Percentiles rank a stretch among this genome's conserved stretches.
phyloP scores from a whole-genome alignment of 2,329 filamentous ascomycete species.

The Monilinia laxa region DNA sequence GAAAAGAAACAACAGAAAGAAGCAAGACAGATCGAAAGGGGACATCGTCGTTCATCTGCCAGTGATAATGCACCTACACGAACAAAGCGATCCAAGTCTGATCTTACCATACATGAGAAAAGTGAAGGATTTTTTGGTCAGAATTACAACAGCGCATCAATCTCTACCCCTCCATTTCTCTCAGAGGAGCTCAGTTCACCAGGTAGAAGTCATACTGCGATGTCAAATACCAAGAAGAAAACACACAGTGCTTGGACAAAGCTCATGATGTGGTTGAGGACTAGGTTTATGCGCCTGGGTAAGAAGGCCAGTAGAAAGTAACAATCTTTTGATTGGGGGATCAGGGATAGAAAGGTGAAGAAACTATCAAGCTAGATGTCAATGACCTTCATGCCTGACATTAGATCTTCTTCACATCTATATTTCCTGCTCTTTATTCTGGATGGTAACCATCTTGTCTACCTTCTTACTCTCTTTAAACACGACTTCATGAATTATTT shows the following conservation, averaged over 20 bases:
- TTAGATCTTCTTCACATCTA: background rate
- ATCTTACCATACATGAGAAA: conserved; percentile 32
- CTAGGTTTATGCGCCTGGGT: conserved; percentile 49
- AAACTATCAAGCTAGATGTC: background rate
- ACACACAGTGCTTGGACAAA: conserved; percentile 62
- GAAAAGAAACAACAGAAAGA: conserved; percentile 60
- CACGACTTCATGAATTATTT: conserved; percentile 14
- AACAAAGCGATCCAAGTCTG: conserved; percentile 43
- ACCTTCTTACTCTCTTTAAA: conserved; percentile 20
- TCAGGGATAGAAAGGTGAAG: background rate
- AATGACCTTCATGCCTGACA: background rate
- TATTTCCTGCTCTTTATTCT: background rate
- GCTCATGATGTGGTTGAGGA: conserved; percentile 64
- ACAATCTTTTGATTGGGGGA: background rate
- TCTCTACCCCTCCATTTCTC: conserved; percentile 19
- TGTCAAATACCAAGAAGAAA: conserved; percentile 50
- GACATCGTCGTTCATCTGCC: conserved; percentile 39
- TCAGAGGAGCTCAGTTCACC: conserved; percentile 15
- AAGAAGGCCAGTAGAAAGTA: conserved; percentile 26
- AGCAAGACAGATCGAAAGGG: conserved; percentile 51
- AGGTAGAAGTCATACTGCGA: conserved; percentile 11
- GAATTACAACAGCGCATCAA: conserved; percentile 28
- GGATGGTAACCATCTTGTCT: conserved; percentile 7
- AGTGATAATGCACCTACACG: conserved; percentile 43
- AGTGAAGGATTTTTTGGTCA: conserved; percentile 29